A percentile compares a stretch with the other conserved stretches of the same genome.
phyloP scores from a whole-genome alignment of 2,329 filamentous ascomycete species.

The Simplicillium sp. region DNA sequence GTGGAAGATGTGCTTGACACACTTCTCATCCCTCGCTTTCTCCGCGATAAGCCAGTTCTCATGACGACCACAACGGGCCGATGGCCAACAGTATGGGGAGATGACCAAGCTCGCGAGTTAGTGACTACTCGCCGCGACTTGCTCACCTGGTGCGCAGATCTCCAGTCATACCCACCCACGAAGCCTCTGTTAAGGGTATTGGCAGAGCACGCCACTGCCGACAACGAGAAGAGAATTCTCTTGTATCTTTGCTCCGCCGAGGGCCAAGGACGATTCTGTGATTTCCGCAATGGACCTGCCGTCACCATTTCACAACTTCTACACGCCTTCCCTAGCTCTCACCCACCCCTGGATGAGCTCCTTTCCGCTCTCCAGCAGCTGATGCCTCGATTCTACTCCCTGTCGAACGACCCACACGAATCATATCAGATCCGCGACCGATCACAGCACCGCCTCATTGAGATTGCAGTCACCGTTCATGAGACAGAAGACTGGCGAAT shows the following conservation, averaged over 20 bases:
- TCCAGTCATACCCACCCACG: slow-evolving; percentile 85
- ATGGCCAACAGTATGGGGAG: slow-evolving; percentile 98
- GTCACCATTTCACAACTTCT: slow-evolving; percentile 80
- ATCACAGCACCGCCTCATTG: slow-evolving; percentile 70
- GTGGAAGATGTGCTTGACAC: slow-evolving; percentile 81
- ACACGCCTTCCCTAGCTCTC: slow-evolving; percentile 82
- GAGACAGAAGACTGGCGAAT: slow-evolving; percentile 71
- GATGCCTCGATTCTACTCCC: slow-evolving; percentile 97
- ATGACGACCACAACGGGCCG: slow-evolving; percentile 72
- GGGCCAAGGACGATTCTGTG: slow-evolving; percentile 87
- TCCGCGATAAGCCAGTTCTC: slow-evolving; percentile 75
- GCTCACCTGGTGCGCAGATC: slow-evolving; percentile 91
- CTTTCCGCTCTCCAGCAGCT: slow-evolving; percentile 74
- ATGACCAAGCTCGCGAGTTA: slow-evolving; percentile 76
- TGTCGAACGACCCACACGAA: slow-evolving; percentile 90
- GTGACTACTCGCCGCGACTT: slow-evolving; percentile 83
- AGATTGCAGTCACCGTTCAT: slow-evolving; percentile 95
- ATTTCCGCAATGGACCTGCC: slow-evolving; percentile 82
- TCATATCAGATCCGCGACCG: slow-evolving; percentile 58
- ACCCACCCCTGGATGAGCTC: slow-evolving; percentile 75
- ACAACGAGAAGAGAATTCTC: slow-evolving; percentile 82
- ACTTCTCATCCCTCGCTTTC: slow-evolving; percentile 69
- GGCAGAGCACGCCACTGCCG: slow-evolving; percentile 72
- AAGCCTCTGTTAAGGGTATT: slow-evolving; percentile 79
- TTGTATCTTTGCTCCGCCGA: slow-evolving; percentile 79